A percentile compares a stretch with the other conserved stretches of the same genome.
These are phyloP conservation scores for Eucalyptus coolabah DNA, from an alignment of 345 rosid species.

Conservation along the genomic window DNA sequence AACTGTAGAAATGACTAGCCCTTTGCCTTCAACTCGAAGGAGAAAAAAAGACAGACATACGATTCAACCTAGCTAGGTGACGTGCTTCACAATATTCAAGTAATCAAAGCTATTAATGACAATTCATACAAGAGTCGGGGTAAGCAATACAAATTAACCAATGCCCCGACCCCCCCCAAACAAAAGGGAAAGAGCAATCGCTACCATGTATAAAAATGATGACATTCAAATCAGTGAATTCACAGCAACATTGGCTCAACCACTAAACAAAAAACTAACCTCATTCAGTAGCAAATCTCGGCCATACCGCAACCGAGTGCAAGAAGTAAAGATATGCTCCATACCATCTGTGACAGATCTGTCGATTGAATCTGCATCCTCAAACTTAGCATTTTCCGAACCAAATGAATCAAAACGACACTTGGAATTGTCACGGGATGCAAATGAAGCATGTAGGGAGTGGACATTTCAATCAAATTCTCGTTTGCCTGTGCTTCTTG, in stretches of 20 bases:
- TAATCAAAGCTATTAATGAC: background rate
- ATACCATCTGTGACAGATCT: conserved; percentile 85
- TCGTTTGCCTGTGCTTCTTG: conserved; percentile 40
- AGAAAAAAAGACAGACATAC: background rate
- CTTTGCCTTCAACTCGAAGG: background rate
- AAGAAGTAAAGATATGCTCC: conserved; percentile 92
- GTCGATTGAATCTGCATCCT: conserved; percentile 67
- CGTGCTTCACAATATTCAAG: background rate
- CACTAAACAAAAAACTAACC: conserved; percentile 23
- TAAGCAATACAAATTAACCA: background rate
- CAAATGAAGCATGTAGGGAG: conserved; percentile 93
- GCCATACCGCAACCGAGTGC: conserved; percentile 79
- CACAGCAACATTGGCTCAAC: background rate
- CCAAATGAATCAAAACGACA: conserved; percentile 57
- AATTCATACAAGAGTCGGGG: background rate
- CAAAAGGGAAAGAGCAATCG: background rate
- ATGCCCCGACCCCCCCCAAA: no score
- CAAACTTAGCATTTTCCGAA: conserved; percentile 55
- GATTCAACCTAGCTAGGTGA: background rate
- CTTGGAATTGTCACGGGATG: conserved; percentile 91
- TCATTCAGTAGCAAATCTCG: conserved; percentile 92
- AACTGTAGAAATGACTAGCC: background rate
- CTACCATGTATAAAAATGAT: background rate
- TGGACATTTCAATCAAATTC: conserved; percentile 66
- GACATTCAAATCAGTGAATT: background rate